phyloP scores from a whole-genome alignment of 495 filamentous ascomycete species.

The Lentithecium fluviatile region DNA sequence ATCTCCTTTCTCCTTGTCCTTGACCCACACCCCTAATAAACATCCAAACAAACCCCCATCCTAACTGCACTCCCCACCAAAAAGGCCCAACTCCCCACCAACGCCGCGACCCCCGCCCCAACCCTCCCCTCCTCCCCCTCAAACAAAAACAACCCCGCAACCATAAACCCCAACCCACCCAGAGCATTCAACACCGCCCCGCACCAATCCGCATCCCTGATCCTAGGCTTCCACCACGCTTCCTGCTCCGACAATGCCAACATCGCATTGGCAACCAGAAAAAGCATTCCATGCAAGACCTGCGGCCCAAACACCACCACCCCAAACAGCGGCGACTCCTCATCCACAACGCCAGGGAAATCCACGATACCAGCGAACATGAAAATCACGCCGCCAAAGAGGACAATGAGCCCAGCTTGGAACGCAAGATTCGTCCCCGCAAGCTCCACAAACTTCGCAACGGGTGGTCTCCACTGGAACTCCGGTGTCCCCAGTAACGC shows the following conservation, averaged over 20 bases:
- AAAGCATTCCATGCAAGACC: slow-evolving; percentile 8
- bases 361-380: slow-evolving; percentile 11
- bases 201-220: slow-evolving; percentile 14
- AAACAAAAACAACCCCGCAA: slow-evolving; percentile 16
- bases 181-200: slow-evolving; percentile 20
- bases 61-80: slow-evolving; percentile 14
- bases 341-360: slow-evolving; percentile 12
- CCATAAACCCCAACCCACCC: slow-evolving; percentile 22
- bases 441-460: slow-evolving; percentile 8
- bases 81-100: slow-evolving; percentile 18
- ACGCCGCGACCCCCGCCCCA: slow-evolving; percentile 4
- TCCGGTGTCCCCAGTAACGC: slow-evolving; percentile 10
- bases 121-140: not conserved
- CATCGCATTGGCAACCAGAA: slow-evolving; percentile 14
- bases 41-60: slow-evolving; percentile 12
- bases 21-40: slow-evolving; percentile 4
- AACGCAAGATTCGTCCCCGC: slow-evolving; percentile 5
- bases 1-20: too few species aligned
- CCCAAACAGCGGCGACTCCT: not conserved
- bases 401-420: slow-evolving; percentile 23
- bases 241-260: slow-evolving; percentile 18
- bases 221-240: slow-evolving; percentile 16
- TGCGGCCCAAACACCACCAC: slow-evolving; percentile 17
- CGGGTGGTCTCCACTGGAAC: slow-evolving; percentile 9
- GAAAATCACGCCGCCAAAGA: slow-evolving; percentile 26